Percentiles rank a stretch among this genome's conserved stretches.
phyloP scores from a whole-genome alignment of 2,329 filamentous ascomycete genomes.

The Calonectria fujianensis region DNA sequence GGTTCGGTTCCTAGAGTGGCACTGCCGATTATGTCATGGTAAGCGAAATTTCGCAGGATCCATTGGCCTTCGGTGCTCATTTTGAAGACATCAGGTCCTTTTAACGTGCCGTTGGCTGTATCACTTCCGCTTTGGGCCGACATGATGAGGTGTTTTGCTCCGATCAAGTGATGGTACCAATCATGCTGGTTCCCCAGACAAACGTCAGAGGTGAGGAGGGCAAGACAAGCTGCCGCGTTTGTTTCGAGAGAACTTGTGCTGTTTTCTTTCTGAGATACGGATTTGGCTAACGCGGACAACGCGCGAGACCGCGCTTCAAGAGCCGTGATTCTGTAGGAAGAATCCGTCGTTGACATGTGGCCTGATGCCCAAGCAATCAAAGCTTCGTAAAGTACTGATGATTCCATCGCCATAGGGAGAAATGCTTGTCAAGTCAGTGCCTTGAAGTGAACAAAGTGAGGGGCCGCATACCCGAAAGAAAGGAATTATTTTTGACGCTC shows the following conservation, averaged over 20 bases:
- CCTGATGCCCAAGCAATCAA: slow-evolving; percentile 28
- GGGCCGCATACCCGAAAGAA: slow-evolving; percentile 23
- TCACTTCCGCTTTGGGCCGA: not conserved
- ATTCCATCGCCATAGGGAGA: slow-evolving; percentile 38
- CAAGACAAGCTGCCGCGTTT: slow-evolving; percentile 22
- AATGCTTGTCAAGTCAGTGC: not conserved
- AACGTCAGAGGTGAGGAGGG: slow-evolving; percentile 22
- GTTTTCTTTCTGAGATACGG: not conserved
- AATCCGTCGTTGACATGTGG: slow-evolving; percentile 22
- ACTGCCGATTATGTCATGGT: slow-evolving; percentile 37
- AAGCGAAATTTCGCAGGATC: slow-evolving; percentile 34
- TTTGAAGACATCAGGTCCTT: slow-evolving; percentile 27
- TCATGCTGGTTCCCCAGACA: slow-evolving; percentile 2
- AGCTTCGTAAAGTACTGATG: slow-evolving; percentile 9
- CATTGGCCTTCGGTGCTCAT: slow-evolving; percentile 28
- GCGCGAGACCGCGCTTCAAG: slow-evolving; percentile 26
- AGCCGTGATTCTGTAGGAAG: not conserved
- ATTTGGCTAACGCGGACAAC: not conserved
- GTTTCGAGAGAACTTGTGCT: slow-evolving; percentile 6
- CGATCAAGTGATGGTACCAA: slow-evolving; percentile 33
- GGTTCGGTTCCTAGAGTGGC: slow-evolving; percentile 21
- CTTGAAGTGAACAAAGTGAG: not conserved
- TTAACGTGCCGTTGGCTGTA: not conserved
- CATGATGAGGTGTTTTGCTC: slow-evolving; percentile 21
- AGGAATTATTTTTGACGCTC: slow-evolving; percentile 24